These are phyloP conservation scores for Infundibulicybe gibba DNA, from an alignment of 768 basidiomycete genomes.

Conservation along the genomic window DNA sequence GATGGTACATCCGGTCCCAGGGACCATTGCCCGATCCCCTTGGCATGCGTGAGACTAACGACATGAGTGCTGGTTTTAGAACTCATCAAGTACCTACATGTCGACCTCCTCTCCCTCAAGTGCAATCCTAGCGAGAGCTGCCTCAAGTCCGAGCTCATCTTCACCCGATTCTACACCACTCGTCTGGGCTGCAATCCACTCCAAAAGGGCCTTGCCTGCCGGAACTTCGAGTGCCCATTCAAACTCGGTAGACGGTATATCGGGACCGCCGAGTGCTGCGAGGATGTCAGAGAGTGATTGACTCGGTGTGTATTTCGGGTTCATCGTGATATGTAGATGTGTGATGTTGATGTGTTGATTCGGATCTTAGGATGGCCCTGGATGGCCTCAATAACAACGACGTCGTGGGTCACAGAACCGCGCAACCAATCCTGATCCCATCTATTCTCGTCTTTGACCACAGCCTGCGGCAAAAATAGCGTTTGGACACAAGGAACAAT, in stretches of 20 bases:
- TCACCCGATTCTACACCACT: slow-evolving; percentile 5
- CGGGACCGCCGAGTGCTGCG: slow-evolving; percentile 26
- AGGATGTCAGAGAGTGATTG: slow-evolving; percentile 9
- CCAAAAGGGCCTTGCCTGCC: slow-evolving; percentile 23
- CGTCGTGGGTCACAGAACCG: no score
- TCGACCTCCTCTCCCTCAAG: slow-evolving; percentile 25
- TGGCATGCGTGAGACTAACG: slow-evolving; percentile 10
- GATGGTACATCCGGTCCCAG: no score
- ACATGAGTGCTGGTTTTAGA: background rate
- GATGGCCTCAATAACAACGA: no score
- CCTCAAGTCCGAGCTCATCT: slow-evolving; percentile 3
- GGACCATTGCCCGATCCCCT: background rate
- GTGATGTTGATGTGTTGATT: no score
- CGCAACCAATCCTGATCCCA: no score
- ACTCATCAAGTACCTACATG: slow-evolving; percentile 12
- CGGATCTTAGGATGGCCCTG: no score
- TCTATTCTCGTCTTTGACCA: no score
- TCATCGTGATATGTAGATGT: no score
- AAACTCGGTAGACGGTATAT: slow-evolving; percentile 20
- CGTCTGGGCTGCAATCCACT: slow-evolving; percentile 29
- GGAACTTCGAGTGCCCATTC: slow-evolving; percentile 28
- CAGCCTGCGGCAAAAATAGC: no score
- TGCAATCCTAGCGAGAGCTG: slow-evolving; percentile 22
- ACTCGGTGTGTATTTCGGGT: no score
- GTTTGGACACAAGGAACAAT: no score